phyloP scores from a whole-genome alignment of 495 filamentous ascomycete species.

The Polyplosphaeria fusca region DNA sequence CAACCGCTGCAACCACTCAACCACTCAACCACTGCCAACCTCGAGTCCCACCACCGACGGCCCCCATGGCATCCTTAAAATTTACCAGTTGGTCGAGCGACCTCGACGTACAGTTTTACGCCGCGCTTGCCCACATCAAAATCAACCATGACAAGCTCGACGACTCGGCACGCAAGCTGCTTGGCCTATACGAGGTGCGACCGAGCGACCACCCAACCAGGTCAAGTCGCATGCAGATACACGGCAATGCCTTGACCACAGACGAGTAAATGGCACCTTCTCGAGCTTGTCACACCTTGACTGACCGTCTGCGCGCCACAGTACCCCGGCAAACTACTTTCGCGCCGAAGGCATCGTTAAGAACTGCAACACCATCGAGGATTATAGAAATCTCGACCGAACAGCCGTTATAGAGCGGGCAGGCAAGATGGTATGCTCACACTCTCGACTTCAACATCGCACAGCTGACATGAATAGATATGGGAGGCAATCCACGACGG shows the following conservation, averaged over 20 bases:
- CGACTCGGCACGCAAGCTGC: slow-evolving; percentile 77
- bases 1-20: no score
- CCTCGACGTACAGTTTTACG: slow-evolving; percentile 93
- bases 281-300: neutral
- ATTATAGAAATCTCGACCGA: slow-evolving; percentile 78
- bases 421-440: slow-evolving; percentile 64
- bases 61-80: slow-evolving; percentile 45
- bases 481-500: slow-evolving; percentile 97
- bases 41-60: neutral
- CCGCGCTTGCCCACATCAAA: slow-evolving; percentile 80
- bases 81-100: slow-evolving; percentile 89
- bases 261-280: slow-evolving; percentile 64
- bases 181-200: slow-evolving; percentile 88
- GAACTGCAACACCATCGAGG: slow-evolving; percentile 94
- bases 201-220: slow-evolving; percentile 62
- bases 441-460: neutral
- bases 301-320: slow-evolving; percentile 39
- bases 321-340: slow-evolving; percentile 66
- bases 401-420: slow-evolving; percentile 65
- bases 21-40: neutral
- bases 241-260: slow-evolving; percentile 77
- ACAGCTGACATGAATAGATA: slow-evolving; percentile 53
- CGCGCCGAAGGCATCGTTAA: slow-evolving; percentile 91
- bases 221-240: slow-evolving; percentile 81
- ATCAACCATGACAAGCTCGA: slow-evolving; percentile 96